Evolutionary conservation across 2,329 filamentous ascomycete species (phyloP), one percentile per base, ranked within the genome.

Genomic region (Curvularia verruculosa): DNA sequence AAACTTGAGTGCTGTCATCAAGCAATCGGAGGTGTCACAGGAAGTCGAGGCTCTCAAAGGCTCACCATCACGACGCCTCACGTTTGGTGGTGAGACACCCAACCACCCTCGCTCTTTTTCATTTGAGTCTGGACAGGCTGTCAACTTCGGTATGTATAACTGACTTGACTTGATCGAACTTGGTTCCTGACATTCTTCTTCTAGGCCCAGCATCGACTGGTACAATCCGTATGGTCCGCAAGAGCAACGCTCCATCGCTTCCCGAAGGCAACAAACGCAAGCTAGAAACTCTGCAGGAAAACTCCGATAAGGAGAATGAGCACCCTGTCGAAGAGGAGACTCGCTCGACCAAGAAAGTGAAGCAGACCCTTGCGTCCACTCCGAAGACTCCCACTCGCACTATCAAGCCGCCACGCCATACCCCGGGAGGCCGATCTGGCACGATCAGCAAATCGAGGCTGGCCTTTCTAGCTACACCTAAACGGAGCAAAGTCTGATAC

Each of bases 261-360:
- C 54, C 59, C 24, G 66, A 69, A 28, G 66, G 59, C 45, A 81
- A 78, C 68, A 81, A 82, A 70, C 76, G 80, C 56, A 82, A 81
- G 66, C 72, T 80, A 64, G 70, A 75, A n/a, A 67, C 63, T 12
- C 58, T 74, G 1, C 73, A 73, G 31, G 70, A 75, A 59, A 56
- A 56, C 10, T 77, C 74, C 2, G 76, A 80, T 56, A 81, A 81
- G 67, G 80, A 81, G 70, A 81, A 81, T 45, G 70, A 67, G 19
- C 67, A 69, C 23, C 70, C 67, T 13, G 56, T 41, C 5, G 64
- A 70, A 29, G 59, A 63, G 18, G 74, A 73, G 5, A 66, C 63
- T 34, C 71, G 75, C 26, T 70, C 69, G 8, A 61, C 66, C 6
- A 77, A 77, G 69, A 76, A 74, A 59, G 58, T 65, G 39, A 76